Conservation (phyloP, 2,329 filamentous ascomycete species). For the Dactylellina parvicollis region DNA sequence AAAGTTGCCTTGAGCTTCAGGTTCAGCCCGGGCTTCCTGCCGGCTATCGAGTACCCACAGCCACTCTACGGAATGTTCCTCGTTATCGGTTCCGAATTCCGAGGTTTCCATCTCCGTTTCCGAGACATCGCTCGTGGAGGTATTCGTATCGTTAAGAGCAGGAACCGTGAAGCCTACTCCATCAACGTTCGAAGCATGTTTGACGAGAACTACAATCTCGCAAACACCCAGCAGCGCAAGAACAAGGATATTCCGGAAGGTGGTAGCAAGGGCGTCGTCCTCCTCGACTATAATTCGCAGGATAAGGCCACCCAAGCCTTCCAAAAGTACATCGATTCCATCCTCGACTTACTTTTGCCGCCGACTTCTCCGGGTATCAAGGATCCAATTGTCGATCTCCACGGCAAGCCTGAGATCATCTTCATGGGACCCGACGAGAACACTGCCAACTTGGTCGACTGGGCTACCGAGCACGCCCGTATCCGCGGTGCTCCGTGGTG, state of each 20-base stretch:
- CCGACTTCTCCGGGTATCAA: constrained; percentile 96
- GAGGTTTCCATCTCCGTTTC: constrained; percentile 95
- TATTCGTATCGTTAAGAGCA: constrained; percentile 98
- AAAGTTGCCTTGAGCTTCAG: constrained; percentile 98
- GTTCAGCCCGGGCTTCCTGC: constrained; percentile 86
- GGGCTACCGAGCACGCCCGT: constrained; percentile 96
- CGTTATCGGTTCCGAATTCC: constrained; percentile 94
- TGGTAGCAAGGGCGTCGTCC: constrained; percentile 95
- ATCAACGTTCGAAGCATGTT: constrained; percentile 98
- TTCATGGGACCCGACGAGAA: constrained; percentile 99
- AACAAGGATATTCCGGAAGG: constrained; percentile 99
- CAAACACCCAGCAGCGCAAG: constrained; percentile 98
- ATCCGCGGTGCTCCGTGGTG: constrained; percentile 92
- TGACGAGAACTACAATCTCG: constrained; percentile 98
- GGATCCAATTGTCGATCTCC: constrained; percentile 94
- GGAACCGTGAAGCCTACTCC: constrained; percentile 92
- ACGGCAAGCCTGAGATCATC: constrained; percentile 93
- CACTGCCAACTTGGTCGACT: constrained; percentile 94
- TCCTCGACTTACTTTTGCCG: constrained; percentile 90
- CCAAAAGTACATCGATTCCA: constrained; percentile 99
- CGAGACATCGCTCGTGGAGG: constrained; percentile 95
- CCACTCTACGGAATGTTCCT: constrained; percentile 98
- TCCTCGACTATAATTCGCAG: constrained; percentile 92
- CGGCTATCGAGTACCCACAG: constrained; percentile 89
- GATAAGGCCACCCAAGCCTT: constrained; percentile 92